Evolutionary conservation across 148 eudicot genomes (phyloP).

Genomic region (Agrostemma githago): DNA sequence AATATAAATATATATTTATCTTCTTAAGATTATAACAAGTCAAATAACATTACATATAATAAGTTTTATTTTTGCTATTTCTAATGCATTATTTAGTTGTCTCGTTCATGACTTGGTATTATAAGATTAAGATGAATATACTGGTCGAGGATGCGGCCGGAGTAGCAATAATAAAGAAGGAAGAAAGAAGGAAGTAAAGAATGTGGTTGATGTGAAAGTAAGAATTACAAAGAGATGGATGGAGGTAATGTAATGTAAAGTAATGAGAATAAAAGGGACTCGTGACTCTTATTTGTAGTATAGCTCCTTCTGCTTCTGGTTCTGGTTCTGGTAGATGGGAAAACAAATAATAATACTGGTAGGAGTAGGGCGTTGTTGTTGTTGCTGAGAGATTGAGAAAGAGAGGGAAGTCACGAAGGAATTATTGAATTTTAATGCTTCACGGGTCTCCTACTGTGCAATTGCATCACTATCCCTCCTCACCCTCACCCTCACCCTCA

Average conservation of each 20-base stretch:
- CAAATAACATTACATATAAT: too few relatives aligned
- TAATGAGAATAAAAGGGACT: constrained; percentile 23
- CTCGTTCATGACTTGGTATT: background rate
- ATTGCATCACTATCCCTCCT: constrained; percentile 6
- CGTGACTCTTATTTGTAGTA: constrained; percentile 66
- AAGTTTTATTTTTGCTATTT: too few relatives aligned
- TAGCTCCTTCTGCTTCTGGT: too few relatives aligned
- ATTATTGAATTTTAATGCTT: constrained; percentile 9
- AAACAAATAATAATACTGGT: background rate
- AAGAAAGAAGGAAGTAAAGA: background rate
- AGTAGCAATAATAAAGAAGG: background rate
- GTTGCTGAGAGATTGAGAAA: background rate
- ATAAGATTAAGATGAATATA: constrained; percentile 13
- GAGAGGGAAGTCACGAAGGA: background rate
- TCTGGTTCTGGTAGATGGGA: constrained; percentile 31
- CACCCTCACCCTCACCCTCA: background rate
- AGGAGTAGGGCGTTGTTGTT: background rate
- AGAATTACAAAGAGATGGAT: constrained; percentile 5
- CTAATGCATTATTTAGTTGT: too few relatives aligned
- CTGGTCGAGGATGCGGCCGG: background rate
- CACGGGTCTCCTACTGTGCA: constrained; percentile 23
- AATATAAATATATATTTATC: too few relatives aligned
- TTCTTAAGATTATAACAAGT: too few relatives aligned
- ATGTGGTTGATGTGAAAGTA: constrained; percentile 25
- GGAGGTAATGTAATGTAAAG: background rate